Base-by-base conservation (phyloP, 1,284 basidiomycete genomes). In the Grifola frondosa region DNA sequence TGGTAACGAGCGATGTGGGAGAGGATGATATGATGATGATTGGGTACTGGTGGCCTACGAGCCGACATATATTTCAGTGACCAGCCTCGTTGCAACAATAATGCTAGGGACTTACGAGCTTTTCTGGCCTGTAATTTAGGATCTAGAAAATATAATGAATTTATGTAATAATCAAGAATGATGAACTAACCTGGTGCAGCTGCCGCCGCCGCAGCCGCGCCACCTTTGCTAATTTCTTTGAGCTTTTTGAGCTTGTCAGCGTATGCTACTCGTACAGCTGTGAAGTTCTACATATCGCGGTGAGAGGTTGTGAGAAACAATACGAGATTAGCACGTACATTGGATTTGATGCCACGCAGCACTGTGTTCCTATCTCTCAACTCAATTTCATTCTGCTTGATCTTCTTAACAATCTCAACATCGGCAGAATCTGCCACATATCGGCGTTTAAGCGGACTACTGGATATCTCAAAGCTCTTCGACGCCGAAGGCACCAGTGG, bases 21-120 rank as follows among this genome's bases (percentile, higher is more conserved):
- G 91, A 94, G 0, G 93, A 97, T 0, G 94, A 96, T 28, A 99
- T 93, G 67, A 98, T 86, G 63, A 98, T 95, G 60, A 99, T 98
- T 0, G 95, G 95, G 64, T 88, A 84, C 59, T 78, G 80, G 53
- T 80, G 80, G 43, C 77, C 81, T 83, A 56, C 24, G 3, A 6
- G 2, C 10, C 8, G 24, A 0, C n/a, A n/a, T n/a, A n/a, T n/a
- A n/a, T n/a, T n/a, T n/a, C n/a, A n/a, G n/a, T n/a, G n/a, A n/a
- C n/a, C n/a, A n/a, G n/a, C n/a, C n/a, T n/a, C n/a, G n/a, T n/a
- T n/a, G n/a, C n/a, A n/a, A n/a, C n/a, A n/a, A n/a, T n/a, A n/a
- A n/a, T n/a, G n/a, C n/a, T n/a, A 31, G 16, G 16, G 6, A 68
- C 80, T 48, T 57, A 82, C 80, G 75, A 28, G 77, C 70, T 74